phyloP scores from a whole-genome alignment of 129 eudicot species.

The Flaveria trinervia region DNA sequence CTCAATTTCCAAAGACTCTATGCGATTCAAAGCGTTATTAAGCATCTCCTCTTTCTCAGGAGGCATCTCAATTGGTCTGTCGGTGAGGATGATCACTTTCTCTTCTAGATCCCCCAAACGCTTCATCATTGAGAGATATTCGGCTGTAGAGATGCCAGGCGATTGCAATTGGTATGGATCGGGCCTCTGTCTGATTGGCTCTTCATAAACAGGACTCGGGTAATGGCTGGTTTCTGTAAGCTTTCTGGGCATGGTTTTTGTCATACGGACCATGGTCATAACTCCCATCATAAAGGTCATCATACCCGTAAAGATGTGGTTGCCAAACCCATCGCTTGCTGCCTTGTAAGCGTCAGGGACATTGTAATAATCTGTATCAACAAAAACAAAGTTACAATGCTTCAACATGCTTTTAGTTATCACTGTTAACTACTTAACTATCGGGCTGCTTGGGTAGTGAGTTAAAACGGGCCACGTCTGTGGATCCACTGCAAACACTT shows the following conservation, averaged over 20 bases:
- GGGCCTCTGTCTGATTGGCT: constrained; percentile 38
- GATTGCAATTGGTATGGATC: constrained; percentile 37
- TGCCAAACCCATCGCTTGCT: constrained; percentile 45
- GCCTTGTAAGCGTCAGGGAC: constrained; percentile 35
- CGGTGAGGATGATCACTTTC: constrained; percentile 53
- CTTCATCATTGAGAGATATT: constrained; percentile 79
- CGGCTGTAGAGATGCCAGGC: constrained; percentile 52
- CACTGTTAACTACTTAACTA: neutral
- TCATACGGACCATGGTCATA: constrained; percentile 85
- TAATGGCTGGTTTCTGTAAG: constrained; percentile 62
- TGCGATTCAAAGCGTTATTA: constrained; percentile 67
- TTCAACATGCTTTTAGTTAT: constrained; percentile 15
- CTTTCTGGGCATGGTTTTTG: constrained; percentile 78
- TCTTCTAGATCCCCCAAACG: constrained; percentile 90
- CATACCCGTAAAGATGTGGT: constrained; percentile 67
- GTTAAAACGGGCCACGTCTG: neutral
- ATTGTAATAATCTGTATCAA: constrained; percentile 34
- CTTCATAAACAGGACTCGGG: constrained; percentile 45
- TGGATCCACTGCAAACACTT: neutral
- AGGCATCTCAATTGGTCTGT: constrained; percentile 76
- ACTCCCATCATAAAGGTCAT: constrained; percentile 88
- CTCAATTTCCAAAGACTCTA: constrained; percentile 73
- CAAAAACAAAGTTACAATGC: neutral
- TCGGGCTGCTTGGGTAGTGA: neutral
- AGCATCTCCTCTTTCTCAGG: constrained; percentile 94